Evolutionary conservation across 2,329 filamentous ascomycete genomes (phyloP), one percentile per base, ranked within the genome.

Genomic region (Trichoderma cornu-damae): DNA sequence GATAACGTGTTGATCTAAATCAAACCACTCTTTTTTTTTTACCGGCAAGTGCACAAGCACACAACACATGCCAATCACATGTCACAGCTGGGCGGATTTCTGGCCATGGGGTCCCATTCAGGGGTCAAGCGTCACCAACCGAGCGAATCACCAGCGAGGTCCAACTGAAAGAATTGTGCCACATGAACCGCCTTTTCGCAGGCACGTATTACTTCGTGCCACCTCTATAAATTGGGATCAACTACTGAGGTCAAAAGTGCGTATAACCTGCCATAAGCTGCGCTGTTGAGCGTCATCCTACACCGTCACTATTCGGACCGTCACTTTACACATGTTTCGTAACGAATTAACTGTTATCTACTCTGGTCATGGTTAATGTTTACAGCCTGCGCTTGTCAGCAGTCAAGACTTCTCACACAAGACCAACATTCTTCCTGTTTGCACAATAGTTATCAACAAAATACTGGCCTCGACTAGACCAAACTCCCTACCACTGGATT

Each of bases 361-460:
- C 20, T 42, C 28, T 49, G 57, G 30, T 24, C 35, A 46, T 30
- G 16, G 20, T 28, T 43, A n/a, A 38, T 26, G 37, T 38, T 43
- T 59, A 59, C 57, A 50, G 30, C 57, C 57, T 59, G 57, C 46
- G 42, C 50, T 38, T 49, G 57, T 59, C 57, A 59, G 57, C 57
- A 55, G 51, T 55, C 28, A 59, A 55, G 34, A 53, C 42, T 59
- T 48, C 50, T 59, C 46, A 55, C 43, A 49, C 49, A 52, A 52
- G 30, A 34, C 37, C 32, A 38, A 50, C 57, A 50, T 24, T 37
- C 26, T 30, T 55, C 42, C 51, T 47, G 30, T 47, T 46, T 47
- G 49, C 32, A 52, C 56, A 47, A 38, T 24, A 51, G 51, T 55
- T 47, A 55, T 55, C 42, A 51, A 58, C 47, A 51, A 56, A 34